A percentile compares a stretch with the other conserved stretches of the same genome.
Conservation (phyloP, 768 basidiomycete genomes). For the Tephrocybe sp. region DNA sequence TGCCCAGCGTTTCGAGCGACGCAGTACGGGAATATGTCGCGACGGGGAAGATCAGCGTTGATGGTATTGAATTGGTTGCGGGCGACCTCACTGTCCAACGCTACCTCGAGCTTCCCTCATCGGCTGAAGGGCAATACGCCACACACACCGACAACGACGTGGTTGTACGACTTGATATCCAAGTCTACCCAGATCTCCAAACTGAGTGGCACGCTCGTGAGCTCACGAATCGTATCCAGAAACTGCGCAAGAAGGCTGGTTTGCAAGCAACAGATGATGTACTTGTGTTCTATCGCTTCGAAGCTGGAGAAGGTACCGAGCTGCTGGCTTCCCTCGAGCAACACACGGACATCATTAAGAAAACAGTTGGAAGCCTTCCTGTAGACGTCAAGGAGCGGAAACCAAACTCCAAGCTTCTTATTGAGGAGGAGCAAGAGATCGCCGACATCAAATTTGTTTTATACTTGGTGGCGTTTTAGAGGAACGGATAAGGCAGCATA, state of each 20-base stretch:
- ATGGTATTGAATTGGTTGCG: slow-evolving; percentile 82
- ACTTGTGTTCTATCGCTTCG: slow-evolving; percentile 80
- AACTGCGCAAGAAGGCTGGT: slow-evolving; percentile 92
- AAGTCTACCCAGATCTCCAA: slow-evolving; percentile 81
- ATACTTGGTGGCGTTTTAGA: slow-evolving; percentile 56
- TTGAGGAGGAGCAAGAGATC: slow-evolving; percentile 87
- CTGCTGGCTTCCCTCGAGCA: slow-evolving; percentile 61
- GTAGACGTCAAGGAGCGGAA: slow-evolving; percentile 52
- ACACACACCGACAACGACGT: slow-evolving; percentile 94
- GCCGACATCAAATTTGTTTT: slow-evolving; percentile 75
- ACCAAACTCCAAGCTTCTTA: slow-evolving; percentile 49
- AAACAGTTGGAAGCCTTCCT: slow-evolving; percentile 74
- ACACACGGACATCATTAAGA: slow-evolving; percentile 67
- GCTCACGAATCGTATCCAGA: slow-evolving; percentile 90
- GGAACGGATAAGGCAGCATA: slow-evolving; percentile 18
- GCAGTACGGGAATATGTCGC: slow-evolving; percentile 74
- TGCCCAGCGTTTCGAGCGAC: slow-evolving; percentile 80
- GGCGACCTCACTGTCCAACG: slow-evolving; percentile 93
- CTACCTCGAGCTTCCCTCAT: slow-evolving; percentile 76
- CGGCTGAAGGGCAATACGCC: slow-evolving; percentile 60
- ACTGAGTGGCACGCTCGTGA: slow-evolving; percentile 88
- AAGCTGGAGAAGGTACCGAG: slow-evolving; percentile 62
- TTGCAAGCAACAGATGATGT: slow-evolving; percentile 95
- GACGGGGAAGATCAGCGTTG: slow-evolving; percentile 77
- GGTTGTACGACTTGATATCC: slow-evolving; percentile 88